A percentile compares a stretch with the other conserved stretches of the same genome.
phyloP scores from a whole-genome alignment of 495 filamentous ascomycete species.

The Penicillium verhagenii region DNA sequence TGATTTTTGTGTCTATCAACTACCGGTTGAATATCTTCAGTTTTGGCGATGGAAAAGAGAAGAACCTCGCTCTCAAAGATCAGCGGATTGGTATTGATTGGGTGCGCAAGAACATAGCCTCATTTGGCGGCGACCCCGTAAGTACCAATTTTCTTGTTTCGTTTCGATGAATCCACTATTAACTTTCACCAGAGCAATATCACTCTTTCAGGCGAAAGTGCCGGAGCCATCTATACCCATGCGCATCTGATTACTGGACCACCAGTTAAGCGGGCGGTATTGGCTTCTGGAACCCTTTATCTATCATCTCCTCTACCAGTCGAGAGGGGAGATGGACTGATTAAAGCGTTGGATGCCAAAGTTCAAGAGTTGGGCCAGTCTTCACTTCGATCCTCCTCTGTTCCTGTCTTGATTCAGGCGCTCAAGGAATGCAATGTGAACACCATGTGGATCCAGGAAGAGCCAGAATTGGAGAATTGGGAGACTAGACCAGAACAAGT shows the following conservation, averaged over 20 bases:
- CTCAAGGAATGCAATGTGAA: conserved; percentile 38
- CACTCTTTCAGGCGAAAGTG: conserved; percentile 39
- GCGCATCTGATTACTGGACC: conserved; percentile 39
- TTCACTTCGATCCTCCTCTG: conserved; percentile 29
- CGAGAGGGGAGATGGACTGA: conserved; percentile 28
- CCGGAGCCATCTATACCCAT: conserved; percentile 40
- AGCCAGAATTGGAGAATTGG: conserved; percentile 32
- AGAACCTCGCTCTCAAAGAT: conserved; percentile 62
- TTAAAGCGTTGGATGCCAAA: conserved; percentile 28
- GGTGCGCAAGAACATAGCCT: conserved; percentile 53
- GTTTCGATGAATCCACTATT: background rate
- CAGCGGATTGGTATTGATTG: conserved; percentile 65
- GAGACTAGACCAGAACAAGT: conserved; percentile 32
- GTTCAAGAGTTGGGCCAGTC: conserved; percentile 29
- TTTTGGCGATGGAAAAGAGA: conserved; percentile 53
- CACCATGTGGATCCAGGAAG: conserved; percentile 42
- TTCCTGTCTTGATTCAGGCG: conserved; percentile 26
- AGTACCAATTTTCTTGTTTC: conserved; percentile 1
- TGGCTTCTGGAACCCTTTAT: conserved; percentile 39
- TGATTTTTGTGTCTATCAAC: conserved; percentile 63
- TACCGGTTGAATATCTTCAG: conserved; percentile 67
- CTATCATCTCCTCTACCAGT: conserved; percentile 35
- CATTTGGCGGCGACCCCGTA: conserved; percentile 65
- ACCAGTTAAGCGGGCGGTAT: conserved; percentile 34
- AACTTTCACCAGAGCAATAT: conserved; percentile 29